Percentiles rank a stretch among this genome's conserved stretches.
These are phyloP conservation scores for Psidium friedrichsthalianum DNA, from an alignment of 345 rosid species.

Conservation along the genomic window DNA sequence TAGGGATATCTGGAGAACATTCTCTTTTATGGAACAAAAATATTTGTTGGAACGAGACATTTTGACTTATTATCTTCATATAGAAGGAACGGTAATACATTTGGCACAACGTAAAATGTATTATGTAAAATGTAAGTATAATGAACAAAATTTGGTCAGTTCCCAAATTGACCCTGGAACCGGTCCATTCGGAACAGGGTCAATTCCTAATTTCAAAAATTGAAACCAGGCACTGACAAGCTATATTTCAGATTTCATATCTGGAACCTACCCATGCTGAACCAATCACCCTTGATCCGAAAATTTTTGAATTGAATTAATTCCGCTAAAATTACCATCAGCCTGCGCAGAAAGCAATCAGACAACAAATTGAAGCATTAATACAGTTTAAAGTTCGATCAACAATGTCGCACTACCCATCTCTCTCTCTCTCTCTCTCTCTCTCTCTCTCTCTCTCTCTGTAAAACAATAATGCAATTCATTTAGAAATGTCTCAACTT, in stretches of 20 bases:
- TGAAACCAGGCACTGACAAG: fast-evolving
- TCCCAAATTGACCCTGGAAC: background rate
- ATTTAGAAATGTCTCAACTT: background rate
- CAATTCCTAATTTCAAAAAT: background rate
- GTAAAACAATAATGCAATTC: background rate
- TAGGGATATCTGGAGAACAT: too few species aligned
- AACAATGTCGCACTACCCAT: background rate
- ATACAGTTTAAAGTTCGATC: background rate
- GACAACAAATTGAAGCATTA: background rate
- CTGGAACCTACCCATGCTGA: background rate
- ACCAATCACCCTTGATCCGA: background rate
- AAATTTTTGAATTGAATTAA: background rate
- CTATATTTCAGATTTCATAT: background rate
- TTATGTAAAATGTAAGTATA: background rate
- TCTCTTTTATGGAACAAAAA: too few species aligned
- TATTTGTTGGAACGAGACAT: too few species aligned
- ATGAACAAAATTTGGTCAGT: background rate
- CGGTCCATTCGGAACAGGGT: background rate
- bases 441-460: background rate
- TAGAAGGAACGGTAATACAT: background rate
- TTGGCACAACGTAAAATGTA: background rate
- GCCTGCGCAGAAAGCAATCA: background rate
- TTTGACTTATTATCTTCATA: too few species aligned
- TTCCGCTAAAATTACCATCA: background rate
- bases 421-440: too few species aligned